These are phyloP conservation scores for Fusarium keratoplasticum DNA, from an alignment of 2,329 filamentous ascomycete genomes.

Conservation along the genomic window DNA sequence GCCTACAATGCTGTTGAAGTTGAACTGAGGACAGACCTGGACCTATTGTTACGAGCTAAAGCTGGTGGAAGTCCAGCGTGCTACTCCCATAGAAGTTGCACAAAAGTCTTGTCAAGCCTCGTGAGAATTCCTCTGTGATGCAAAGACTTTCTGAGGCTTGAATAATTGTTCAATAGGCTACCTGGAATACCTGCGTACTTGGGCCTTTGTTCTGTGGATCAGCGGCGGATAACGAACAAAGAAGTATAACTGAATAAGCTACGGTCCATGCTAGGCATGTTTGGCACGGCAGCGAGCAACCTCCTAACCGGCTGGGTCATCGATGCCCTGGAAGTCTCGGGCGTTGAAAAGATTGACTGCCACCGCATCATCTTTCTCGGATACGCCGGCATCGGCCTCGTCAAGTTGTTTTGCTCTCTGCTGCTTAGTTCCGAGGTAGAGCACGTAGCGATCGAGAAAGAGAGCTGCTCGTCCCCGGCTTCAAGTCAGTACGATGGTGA, in stretches of 20 bases:
- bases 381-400: constrained; percentile 27
- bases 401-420: constrained; percentile 30
- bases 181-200: background rate
- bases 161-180: background rate
- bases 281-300: constrained; percentile 37
- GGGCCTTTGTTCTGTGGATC: background rate
- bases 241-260: background rate
- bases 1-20: too few species aligned
- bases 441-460: constrained; percentile 8
- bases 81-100: background rate
- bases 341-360: constrained; percentile 16
- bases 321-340: constrained; percentile 19
- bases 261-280: constrained; percentile 38
- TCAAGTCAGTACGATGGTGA: background rate
- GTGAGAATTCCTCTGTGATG: background rate
- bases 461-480: constrained; percentile 8
- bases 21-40: background rate
- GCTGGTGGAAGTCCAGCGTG: background rate
- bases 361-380: constrained; percentile 32
- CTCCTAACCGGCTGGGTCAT: constrained; percentile 35
- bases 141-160: background rate
- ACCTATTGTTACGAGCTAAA: background rate
- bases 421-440: constrained; percentile 30
- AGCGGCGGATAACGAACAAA: background rate
- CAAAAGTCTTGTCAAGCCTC: background rate